Base-by-base conservation (phyloP, 345 rosid genomes). In the Linum trigynum region DNA sequence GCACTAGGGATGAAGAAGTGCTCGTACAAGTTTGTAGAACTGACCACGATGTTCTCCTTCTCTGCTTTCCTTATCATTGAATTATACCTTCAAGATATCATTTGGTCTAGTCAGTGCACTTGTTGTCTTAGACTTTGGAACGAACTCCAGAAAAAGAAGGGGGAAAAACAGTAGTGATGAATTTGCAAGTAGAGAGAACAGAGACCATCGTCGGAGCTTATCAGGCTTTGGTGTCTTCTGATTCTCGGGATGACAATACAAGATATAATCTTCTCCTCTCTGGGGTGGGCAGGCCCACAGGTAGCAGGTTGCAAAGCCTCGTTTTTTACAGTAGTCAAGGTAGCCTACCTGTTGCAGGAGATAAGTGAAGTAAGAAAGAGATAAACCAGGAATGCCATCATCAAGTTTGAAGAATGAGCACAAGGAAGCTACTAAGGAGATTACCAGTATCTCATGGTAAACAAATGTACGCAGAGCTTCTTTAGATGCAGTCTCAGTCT, bases 11-110 rank as follows among this genome's bases (percentile, higher is more conserved):
- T 67, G 11, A 85, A 82, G 77, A 80, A 80, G 55, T 73, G 78
- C 39, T 85, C 72, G 55, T 82, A 74, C 64, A 82, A 69, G 69
- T 85, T 79, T 55, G 84, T 78, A 67, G 65, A 59, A 38, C 65
- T 67, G 57, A 59, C 69, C 67, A 76, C 85, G 45, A 71, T 43
- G 37, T 64, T 43, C 66, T 77, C 74, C 60, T 75, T 53, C 2
- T 62, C 38, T 39, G 85, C 85, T 71, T 82, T 82, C n/a, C 63
- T 56, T 17, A 82, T 69, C 81, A 82, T 14, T 42, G 73, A 67
- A 39, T 61, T 41, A 63, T 82, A 82, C 86, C 86, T 84, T 65
- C 71, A 76, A 23, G 32, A 23, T 23, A 23, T 23, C 32, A 23
- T 23, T 23, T 23, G 32, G 32, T 23, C 32, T 62, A 48, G 6